These are phyloP conservation scores for Trichoderma gamsii DNA, from an alignment of 495 filamentous ascomycete species.

Conservation along the genomic window DNA sequence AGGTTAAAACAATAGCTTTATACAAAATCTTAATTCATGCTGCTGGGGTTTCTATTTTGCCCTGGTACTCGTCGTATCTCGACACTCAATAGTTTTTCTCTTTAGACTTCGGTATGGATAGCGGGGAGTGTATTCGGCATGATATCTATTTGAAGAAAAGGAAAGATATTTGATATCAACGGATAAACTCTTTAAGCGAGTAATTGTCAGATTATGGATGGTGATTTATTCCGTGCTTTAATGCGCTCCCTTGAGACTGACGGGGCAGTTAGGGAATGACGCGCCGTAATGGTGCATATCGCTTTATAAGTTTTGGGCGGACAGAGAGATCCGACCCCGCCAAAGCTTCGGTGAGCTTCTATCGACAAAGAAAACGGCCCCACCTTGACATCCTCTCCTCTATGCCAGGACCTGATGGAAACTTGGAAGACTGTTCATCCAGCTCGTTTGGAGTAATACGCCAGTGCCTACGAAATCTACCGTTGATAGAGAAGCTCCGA, in stretches of 20 bases:
- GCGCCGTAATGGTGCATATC: neutral
- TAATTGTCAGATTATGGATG: too few species aligned
- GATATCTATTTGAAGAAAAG: too few species aligned
- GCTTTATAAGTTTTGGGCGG: neutral
- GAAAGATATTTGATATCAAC: too few species aligned
- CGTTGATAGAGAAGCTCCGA: neutral
- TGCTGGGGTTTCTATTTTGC: too few species aligned
- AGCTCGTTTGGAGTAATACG: neutral
- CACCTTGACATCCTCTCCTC: neutral
- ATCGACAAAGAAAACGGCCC: slow-evolving; percentile 3
- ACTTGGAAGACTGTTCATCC: neutral
- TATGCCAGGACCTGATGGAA: neutral
- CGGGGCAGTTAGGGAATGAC: too few species aligned
- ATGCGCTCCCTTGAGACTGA: too few species aligned
- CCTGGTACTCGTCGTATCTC: too few species aligned
- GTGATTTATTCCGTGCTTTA: too few species aligned
- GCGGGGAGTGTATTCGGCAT: too few species aligned
- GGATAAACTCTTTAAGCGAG: too few species aligned
- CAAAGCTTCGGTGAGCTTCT: slow-evolving; percentile 8
- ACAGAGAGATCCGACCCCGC: neutral
- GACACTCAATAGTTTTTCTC: neutral
- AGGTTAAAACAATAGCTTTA: neutral
- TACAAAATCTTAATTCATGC: too few species aligned
- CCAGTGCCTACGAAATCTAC: too few species aligned
- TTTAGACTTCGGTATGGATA: neutral